These are phyloP conservation scores for Fusarium incarnatum DNA, from an alignment of 2,329 filamentous ascomycete genomes.

Conservation along the genomic window DNA sequence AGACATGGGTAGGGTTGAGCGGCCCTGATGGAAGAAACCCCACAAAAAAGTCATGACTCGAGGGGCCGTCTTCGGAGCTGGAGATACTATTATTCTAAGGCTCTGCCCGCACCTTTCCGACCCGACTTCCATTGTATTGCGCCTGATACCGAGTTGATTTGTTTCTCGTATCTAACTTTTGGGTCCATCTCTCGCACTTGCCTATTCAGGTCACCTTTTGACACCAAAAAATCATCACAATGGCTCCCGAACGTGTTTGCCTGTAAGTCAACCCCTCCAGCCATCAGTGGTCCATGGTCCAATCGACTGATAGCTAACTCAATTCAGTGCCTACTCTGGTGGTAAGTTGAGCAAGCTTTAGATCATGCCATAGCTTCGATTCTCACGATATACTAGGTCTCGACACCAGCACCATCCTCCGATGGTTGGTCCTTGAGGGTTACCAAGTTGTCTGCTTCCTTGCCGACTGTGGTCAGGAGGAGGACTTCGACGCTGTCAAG, in stretches of 20 bases:
- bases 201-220: constrained; percentile 7
- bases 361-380: neutral
- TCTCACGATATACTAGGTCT: constrained; percentile 27
- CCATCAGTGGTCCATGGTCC: neutral
- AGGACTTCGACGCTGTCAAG: constrained; percentile 77
- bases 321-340: constrained; percentile 41
- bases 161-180: constrained; percentile 4
- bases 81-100: constrained; percentile 13
- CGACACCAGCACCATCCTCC: constrained; percentile 38
- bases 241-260: constrained; percentile 40
- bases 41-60: neutral
- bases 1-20: constrained; percentile 9
- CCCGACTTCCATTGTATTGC: constrained; percentile 4
- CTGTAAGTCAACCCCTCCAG: constrained; percentile 30
- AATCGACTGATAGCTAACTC: constrained; percentile 24
- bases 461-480: constrained; percentile 75
- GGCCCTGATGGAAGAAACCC: constrained; percentile 3
- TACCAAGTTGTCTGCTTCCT: constrained; percentile 54
- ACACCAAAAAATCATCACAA: constrained; percentile 14
- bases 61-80: constrained; percentile 9
- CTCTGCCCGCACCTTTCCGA: neutral
- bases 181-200: constrained; percentile 11
- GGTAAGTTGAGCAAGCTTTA: constrained; percentile 26
- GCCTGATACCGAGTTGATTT: constrained; percentile 3
- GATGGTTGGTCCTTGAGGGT: constrained; percentile 18